phyloP scores from a whole-genome alignment of 1,284 basidiomycete species.

The Termitomyces sp. region DNA sequence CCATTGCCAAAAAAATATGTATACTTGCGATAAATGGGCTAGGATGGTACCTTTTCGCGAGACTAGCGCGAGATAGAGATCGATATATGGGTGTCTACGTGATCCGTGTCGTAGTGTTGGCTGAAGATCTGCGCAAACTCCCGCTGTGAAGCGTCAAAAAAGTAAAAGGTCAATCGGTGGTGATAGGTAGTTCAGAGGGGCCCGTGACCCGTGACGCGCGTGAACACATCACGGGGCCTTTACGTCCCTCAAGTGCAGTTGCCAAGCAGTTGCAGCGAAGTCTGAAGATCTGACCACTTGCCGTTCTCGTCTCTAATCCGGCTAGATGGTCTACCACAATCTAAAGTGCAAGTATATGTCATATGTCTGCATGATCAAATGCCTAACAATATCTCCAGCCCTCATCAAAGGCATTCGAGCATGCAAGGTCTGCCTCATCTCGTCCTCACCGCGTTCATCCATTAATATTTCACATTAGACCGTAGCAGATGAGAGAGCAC shows the following conservation, averaged over 20 bases:
- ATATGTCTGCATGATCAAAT: constrained; percentile 6
- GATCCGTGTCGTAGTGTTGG: neutral
- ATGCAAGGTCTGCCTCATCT: constrained; percentile 65
- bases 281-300: neutral
- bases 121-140: neutral
- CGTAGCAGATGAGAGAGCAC: constrained; percentile 93
- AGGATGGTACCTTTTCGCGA: neutral
- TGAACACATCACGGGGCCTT: constrained; percentile 2
- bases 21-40: neutral
- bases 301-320: constrained; percentile 1
- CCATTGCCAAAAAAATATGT: neutral
- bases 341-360: constrained; percentile 66
- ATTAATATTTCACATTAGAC: constrained; percentile 44
- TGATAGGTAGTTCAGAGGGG: no score
- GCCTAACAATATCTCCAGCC: constrained; percentile 44
- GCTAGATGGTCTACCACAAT: constrained; percentile 80
- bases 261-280: neutral
- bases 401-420: constrained; percentile 93
- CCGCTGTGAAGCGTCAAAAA: neutral
- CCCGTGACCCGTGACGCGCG: constrained; percentile 8
- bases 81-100: neutral
- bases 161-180: no score
- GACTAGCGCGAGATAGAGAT: neutral
- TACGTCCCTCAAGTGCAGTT: neutral
- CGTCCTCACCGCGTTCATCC: constrained; percentile 5